Evolutionary conservation across 2,329 filamentous ascomycete species (phyloP).

Genomic region (Claviceps sp.): DNA sequence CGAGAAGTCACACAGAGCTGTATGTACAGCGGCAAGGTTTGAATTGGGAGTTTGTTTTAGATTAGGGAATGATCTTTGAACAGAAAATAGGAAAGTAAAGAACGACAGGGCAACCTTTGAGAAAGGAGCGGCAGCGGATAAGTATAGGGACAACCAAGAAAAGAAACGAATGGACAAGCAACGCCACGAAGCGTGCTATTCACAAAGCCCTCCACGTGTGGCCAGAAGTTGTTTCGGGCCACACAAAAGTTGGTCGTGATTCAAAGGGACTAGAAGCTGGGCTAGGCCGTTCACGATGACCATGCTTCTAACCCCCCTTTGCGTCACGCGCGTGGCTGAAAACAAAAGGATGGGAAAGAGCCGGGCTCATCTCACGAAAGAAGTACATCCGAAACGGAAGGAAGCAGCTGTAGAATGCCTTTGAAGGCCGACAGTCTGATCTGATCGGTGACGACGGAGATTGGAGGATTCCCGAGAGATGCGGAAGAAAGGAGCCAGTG

Average conservation of each 20-base stretch:
- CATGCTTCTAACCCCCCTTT: constrained; percentile 4
- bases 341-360: constrained; percentile 3
- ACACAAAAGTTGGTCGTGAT: constrained; percentile 1
- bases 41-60: too few species aligned
- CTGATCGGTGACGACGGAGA: neutral
- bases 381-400: constrained; percentile 1
- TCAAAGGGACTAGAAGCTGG: neutral
- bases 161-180: constrained; percentile 6
- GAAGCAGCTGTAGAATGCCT: neutral
- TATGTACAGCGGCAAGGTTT: too few species aligned
- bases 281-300: neutral
- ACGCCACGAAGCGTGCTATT: constrained; percentile 1
- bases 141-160: neutral
- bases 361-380: constrained; percentile 4
- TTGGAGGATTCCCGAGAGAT: neutral
- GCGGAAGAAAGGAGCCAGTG: neutral
- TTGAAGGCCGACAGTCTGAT: neutral
- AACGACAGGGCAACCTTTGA: neutral
- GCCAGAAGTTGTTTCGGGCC: neutral
- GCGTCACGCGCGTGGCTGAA: constrained; percentile 6
- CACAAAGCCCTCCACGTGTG: neutral
- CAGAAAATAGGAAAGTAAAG: neutral
- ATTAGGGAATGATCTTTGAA: neutral
- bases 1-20: too few species aligned
- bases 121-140: constrained; percentile 5